Base-by-base conservation (phyloP, 2,329 filamentous ascomycete genomes). In the Monilinia laxa region DNA sequence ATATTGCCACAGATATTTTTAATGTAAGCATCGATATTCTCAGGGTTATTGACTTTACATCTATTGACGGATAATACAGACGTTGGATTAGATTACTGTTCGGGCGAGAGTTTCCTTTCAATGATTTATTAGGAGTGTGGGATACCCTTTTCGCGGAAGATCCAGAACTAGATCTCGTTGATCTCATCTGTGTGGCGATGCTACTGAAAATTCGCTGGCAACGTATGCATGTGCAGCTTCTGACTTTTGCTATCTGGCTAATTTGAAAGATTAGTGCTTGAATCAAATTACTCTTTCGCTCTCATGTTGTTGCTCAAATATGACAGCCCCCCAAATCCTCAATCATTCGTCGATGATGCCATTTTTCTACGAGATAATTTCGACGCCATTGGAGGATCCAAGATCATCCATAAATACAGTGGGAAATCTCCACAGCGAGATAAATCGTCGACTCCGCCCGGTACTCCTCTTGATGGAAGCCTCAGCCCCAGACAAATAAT, bases 1-100 rank as follows among this genome's bases (percentile, higher is more conserved):
- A 88, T 99, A 69, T 80, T 97, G n/a, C 95, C 95, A 1, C 95
- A 99, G 74, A 94, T 99, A 62, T 99, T 98, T 75, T 81, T 98
- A 31, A 96, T 98, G 91, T 95, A 79, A 77, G 85, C 20, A 62
- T 12, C 35, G 25, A 62, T 3, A 40, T 25, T 2, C 11, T 12
- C 5, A 76, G 64, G 20, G 18, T 20, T 20, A 42, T 16, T 59
- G 23, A 40, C 12, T n/a, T 31, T 51, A 12, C 59, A 56, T 25
- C 12, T 62, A 52, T 57, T 70, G 45, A 70, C 53, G 35, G 47
- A 65, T 14, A 11, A 25, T 23, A 40, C 42, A 77, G 76, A 68
- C 92, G 95, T 67, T 99, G 95, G 95, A 90, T 98, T 67, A 87
- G 95, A 38, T 85, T 99, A 0, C 80, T 99, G 0, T 98, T 98